A percentile compares a stretch with the other conserved stretches of the same genome.
Conservation (phyloP, 176 grass and related monocot genomes). For the Echinochloa phyllopogon region DNA sequence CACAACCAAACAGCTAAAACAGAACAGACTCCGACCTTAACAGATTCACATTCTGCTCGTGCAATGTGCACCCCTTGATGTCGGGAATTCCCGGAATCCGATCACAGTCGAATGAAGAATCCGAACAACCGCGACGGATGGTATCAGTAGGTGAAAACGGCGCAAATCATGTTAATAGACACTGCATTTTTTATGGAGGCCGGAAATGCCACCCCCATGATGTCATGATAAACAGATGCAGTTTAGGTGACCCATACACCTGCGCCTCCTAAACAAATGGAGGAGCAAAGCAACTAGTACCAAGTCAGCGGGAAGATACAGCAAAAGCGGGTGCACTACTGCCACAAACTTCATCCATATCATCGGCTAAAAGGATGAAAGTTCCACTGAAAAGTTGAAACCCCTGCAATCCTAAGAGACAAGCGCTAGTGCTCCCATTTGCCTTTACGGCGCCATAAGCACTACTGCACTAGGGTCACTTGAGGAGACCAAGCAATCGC, state of each 20-base stretch:
- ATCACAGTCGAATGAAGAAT: not conserved
- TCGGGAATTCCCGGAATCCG: not conserved
- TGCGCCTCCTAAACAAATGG: not conserved
- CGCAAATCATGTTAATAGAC: not conserved
- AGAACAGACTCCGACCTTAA: not conserved
- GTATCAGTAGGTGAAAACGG: not conserved
- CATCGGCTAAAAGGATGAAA: slow-evolving; percentile 19
- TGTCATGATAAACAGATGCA: not conserved
- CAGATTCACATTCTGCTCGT: slow-evolving; percentile 9
- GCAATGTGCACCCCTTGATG: not conserved
- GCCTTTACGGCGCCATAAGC: slow-evolving; percentile 17
- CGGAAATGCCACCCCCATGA: not conserved
- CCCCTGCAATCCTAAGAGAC: slow-evolving; percentile 1
- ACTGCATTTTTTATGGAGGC: not conserved
- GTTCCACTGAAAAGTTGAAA: slow-evolving; percentile 28
- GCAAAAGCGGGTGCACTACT: not conserved
- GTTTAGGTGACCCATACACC: not conserved
- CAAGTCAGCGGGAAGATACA: slow-evolving; percentile 20
- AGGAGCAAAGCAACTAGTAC: not conserved
- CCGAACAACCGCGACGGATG: not conserved
- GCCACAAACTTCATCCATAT: slow-evolving; percentile 39
- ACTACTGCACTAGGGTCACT: slow-evolving; percentile 1
- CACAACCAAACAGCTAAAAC: slow-evolving; percentile 16
- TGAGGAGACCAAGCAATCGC: slow-evolving; percentile 35
- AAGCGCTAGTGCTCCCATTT: slow-evolving; percentile 12